These are phyloP conservation scores for Gelatoporia subvermispora DNA, from an alignment of 768 basidiomycete genomes.

Conservation along the genomic window DNA sequence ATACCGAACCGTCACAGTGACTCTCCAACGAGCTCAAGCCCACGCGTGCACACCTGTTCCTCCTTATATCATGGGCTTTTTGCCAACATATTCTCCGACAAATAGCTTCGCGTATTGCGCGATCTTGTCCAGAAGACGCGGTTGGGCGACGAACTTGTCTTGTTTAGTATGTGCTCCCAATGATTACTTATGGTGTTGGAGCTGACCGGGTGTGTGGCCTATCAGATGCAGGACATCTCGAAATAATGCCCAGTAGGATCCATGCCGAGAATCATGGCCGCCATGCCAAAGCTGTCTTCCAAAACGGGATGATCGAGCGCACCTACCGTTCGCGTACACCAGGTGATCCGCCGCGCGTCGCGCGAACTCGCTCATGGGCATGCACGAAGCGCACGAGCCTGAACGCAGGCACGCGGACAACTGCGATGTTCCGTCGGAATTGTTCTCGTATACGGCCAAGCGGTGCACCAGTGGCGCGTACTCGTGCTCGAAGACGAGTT, in stretches of 20 bases:
- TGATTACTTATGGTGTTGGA: no score
- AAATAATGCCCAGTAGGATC: background rate
- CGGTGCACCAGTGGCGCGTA: no score
- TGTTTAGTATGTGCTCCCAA: conserved; percentile 8
- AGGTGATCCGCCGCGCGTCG: no score
- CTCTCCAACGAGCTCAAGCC: background rate
- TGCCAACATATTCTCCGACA: background rate
- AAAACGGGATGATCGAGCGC: background rate
- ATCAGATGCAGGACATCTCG: conserved; percentile 8
- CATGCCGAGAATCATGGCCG: conserved; percentile 6
- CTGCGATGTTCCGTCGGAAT: no score
- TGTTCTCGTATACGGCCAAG: no score
- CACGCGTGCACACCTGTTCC: background rate
- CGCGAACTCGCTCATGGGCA: no score
- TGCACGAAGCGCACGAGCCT: no score
- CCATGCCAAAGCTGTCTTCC: conserved; percentile 5
- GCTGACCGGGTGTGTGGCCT: background rate
- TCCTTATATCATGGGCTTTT: no score
- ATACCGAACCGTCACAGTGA: no score
- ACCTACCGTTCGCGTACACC: no score
- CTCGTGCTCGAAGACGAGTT: no score
- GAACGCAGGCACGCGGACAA: no score
- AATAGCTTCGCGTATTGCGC: conserved; percentile 10
- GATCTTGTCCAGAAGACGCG: conserved; percentile 7
- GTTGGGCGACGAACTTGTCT: conserved; percentile 11